phyloP scores from a whole-genome alignment of 495 filamentous ascomycete species.

The Rhizodiscina lignyota region DNA sequence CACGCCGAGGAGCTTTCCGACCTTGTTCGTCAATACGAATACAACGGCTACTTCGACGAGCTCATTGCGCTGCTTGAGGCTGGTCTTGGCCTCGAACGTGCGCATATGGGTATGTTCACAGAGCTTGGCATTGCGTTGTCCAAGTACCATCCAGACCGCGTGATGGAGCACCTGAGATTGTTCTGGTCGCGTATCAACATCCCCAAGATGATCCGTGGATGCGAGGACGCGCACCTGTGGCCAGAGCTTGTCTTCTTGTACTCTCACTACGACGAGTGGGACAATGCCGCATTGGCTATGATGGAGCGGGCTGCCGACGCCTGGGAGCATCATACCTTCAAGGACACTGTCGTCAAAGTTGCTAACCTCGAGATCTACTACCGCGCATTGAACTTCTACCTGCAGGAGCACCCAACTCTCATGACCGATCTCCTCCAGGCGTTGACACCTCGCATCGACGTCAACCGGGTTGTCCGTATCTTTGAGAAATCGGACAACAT shows the following conservation, averaged over 20 bases:
- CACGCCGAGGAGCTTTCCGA: constrained; percentile 92
- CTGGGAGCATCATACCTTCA: constrained; percentile 99
- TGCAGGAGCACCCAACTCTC: constrained; percentile 88
- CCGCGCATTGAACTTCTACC: constrained; percentile 92
- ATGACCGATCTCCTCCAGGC: constrained; percentile 89
- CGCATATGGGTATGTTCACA: constrained; percentile 94
- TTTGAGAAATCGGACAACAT: constrained; percentile 98
- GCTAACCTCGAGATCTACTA: constrained; percentile 99
- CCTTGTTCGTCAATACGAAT: constrained; percentile 91
- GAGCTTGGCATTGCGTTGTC: constrained; percentile 86
- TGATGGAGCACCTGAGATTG: constrained; percentile 97
- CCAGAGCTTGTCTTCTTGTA: constrained; percentile 97
- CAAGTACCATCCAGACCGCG: constrained; percentile 89
- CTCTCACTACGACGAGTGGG: constrained; percentile 97
- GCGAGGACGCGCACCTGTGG: constrained; percentile 93
- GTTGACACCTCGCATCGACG: constrained; percentile 84
- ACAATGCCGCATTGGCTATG: constrained; percentile 95
- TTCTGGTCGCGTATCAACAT: constrained; percentile 99
- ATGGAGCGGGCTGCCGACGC: constrained; percentile 98
- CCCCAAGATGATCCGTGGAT: constrained; percentile 90
- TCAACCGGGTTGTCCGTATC: constrained; percentile 95
- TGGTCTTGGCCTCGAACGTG: constrained; percentile 84
- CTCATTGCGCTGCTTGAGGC: constrained; percentile 89
- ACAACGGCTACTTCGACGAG: constrained; percentile 95
- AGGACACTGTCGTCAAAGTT: constrained; percentile 96